These are phyloP conservation scores for Panicum virgatum DNA, from an alignment of 202 grass and related monocot genomes.

Conservation along the genomic window DNA sequence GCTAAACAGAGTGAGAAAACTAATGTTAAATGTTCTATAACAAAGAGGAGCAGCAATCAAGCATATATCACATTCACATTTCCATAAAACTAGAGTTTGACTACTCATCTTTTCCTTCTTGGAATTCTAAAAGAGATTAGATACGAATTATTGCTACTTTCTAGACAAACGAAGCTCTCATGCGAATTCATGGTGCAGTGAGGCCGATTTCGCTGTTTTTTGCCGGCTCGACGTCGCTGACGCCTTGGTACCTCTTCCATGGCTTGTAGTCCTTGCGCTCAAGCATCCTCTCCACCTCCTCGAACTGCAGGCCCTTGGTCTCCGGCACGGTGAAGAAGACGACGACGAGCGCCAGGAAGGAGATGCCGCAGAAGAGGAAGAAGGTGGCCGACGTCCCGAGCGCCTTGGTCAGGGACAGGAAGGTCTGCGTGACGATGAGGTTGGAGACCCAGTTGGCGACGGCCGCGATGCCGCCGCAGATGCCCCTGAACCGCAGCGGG, in stretches of 20 bases:
- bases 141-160: constrained; percentile 29
- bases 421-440: constrained; percentile 89
- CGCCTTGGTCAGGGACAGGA: constrained; percentile 82
- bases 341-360: constrained; percentile 52
- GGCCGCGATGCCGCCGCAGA: constrained; percentile 87
- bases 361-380: constrained; percentile 78
- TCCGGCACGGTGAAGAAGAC: constrained; percentile 91
- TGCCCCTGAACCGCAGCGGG: constrained; percentile 80
- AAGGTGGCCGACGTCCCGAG: constrained; percentile 82
- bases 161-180: background rate
- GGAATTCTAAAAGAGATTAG: background rate
- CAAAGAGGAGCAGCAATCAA: background rate
- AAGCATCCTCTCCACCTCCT: constrained; percentile 93
- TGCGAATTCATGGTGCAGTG: background rate
- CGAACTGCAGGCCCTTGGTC: constrained; percentile 89
- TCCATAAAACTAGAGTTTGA: background rate
- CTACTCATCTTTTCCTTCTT: background rate
- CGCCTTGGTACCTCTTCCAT: constrained; percentile 60
- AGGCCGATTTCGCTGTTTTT: constrained; percentile 29
- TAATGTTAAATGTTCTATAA: background rate
- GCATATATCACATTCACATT: background rate
- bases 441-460: constrained; percentile 98
- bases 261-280: constrained; percentile 74
- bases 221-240: background rate
- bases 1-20: background rate